Conservation (phyloP, 306 rosid genomes). For the Alnus rubra region DNA sequence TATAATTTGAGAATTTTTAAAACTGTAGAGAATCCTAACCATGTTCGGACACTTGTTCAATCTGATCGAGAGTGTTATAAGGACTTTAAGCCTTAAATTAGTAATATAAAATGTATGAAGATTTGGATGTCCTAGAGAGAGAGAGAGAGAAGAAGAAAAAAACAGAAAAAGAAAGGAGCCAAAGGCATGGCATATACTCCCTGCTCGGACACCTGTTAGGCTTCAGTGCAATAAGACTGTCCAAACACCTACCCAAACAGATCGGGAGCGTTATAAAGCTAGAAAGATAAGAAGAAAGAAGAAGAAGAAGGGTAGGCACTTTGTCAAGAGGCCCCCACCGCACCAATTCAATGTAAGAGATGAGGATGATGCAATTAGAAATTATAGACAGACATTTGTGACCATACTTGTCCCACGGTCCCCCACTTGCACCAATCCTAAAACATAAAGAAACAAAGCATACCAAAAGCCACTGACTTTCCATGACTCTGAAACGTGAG, state of each 20-base stretch:
- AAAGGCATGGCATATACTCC: conserved; percentile 16
- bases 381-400: neutral
- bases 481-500: neutral
- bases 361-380: neutral
- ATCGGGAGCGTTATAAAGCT: neutral
- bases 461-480: conserved; percentile 6
- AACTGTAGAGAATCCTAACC: too few relatives aligned
- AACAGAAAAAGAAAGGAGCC: conserved; percentile 7
- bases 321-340: neutral
- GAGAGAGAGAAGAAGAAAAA: too few relatives aligned
- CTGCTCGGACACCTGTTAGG: too few relatives aligned
- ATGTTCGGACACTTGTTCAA: too few relatives aligned
- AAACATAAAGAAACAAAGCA: neutral
- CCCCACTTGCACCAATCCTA: neutral
- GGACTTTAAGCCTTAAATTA: too few relatives aligned
- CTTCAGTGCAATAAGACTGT: too few relatives aligned
- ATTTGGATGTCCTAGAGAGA: neutral
- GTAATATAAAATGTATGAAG: neutral
- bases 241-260: too few relatives aligned
- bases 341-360: neutral
- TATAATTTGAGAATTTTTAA: too few relatives aligned
- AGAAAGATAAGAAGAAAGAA: neutral
- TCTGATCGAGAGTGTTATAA: too few relatives aligned
- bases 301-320: neutral
- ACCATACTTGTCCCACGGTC: neutral